A percentile compares a stretch with the other conserved stretches of the same genome.
These are phyloP conservation scores for Calocybe cyanea DNA, from an alignment of 768 basidiomycete species.

Conservation along the genomic window DNA sequence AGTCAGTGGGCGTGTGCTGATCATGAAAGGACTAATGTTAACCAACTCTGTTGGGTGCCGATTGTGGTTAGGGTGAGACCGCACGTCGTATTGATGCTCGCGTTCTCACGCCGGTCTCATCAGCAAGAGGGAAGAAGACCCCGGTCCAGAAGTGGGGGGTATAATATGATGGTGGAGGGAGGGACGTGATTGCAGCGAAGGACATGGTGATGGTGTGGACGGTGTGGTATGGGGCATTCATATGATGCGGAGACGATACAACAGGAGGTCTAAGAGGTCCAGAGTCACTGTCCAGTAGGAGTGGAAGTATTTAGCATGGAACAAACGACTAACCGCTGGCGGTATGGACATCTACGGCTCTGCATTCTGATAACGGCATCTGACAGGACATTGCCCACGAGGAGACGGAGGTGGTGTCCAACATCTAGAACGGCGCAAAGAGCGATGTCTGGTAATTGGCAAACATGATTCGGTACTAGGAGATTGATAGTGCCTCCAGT, in stretches of 20 bases:
- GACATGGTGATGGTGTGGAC: conserved; percentile 52
- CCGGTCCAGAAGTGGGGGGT: conserved; percentile 21
- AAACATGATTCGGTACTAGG: no score
- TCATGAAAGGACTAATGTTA: conserved; percentile 40
- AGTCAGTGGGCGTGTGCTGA: conserved; percentile 19
- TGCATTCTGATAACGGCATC: no score
- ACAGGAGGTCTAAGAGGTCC: conserved; percentile 20
- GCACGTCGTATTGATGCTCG: conserved; percentile 25
- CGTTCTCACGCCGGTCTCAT: conserved; percentile 22
- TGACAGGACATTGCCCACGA: no score
- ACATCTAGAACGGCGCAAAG: no score
- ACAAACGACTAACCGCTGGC: no score
- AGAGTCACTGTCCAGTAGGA: no score
- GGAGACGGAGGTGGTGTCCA: no score
- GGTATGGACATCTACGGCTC: no score
- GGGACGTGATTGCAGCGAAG: conserved; percentile 35
- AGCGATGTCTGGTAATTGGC: no score
- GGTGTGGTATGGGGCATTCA: conserved; percentile 40
- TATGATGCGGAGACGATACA: conserved; percentile 26
- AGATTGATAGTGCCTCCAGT: no score
- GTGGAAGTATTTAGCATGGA: no score
- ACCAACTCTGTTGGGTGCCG: conserved; percentile 50
- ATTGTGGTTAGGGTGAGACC: conserved; percentile 30
- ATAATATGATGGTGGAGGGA: no score
- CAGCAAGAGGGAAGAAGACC: conserved; percentile 30